Evolutionary conservation across 169 alveolate genomes (phyloP).

Genomic region (Amoebophrya sp.): DNA sequence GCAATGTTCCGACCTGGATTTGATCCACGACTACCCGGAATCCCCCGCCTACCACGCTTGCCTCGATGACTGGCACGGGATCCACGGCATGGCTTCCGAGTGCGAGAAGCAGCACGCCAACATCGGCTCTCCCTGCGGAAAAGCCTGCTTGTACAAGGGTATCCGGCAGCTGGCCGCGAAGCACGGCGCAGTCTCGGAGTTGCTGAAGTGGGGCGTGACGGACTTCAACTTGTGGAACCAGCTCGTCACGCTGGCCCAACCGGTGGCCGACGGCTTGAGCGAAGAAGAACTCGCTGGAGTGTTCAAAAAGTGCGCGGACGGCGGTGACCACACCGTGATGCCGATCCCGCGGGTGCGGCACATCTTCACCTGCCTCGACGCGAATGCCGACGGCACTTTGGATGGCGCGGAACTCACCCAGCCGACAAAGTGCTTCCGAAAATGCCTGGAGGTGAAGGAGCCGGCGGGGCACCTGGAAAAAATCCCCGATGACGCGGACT

Average conservation of each 20-base stretch:
- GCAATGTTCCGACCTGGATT: not conserved
- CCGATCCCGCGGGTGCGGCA: not conserved
- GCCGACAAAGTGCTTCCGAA: not conserved
- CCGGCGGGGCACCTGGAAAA: not conserved
- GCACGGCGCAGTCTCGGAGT: not conserved
- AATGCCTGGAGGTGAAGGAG: not conserved
- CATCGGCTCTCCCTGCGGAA: not conserved
- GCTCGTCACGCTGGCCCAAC: not conserved
- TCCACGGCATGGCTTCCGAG: not conserved
- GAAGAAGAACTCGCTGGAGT: not conserved
- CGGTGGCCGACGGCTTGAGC: not conserved
- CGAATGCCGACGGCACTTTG: not conserved
- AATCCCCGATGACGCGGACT: slow-evolving; percentile 9
- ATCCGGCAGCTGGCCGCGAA: not conserved
- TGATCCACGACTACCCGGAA: not conserved
- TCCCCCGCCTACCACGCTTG: not conserved
- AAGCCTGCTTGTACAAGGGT: slow-evolving; percentile 7
- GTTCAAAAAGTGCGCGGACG: not conserved
- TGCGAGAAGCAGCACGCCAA: slow-evolving; percentile 13
- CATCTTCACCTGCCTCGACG: not conserved
- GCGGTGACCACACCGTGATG: not conserved
- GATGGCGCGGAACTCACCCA: not conserved
- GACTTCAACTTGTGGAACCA: slow-evolving; percentile 1
- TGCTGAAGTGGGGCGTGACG: slow-evolving; percentile 19
- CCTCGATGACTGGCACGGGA: not conserved